Evolutionary conservation across 176 grass and related monocot genomes (phyloP), one percentile per base, ranked within the genome.

Genomic region (Zizania latifolia): DNA sequence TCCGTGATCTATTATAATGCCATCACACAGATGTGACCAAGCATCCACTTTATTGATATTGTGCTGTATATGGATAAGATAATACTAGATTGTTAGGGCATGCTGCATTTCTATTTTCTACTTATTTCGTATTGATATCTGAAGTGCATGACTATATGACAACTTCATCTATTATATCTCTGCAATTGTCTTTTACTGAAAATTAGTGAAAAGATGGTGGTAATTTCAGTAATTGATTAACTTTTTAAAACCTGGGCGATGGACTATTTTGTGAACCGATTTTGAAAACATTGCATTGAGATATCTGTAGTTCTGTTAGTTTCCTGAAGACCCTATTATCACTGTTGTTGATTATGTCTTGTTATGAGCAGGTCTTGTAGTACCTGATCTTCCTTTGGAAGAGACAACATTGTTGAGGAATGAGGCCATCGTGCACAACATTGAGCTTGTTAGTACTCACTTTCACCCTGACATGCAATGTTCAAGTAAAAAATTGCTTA

Each of bases 381-480:
- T 97, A 36, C 93, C 93, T 79, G 93, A 97, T 93, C 87, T 97
- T 71, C 90, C 90, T 72, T 85, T 97, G 74, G 94, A 97, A 81
- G 94, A 97, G 83, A 72, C 90, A 74, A 40, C 80, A 8, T 66
- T 67, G 77, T 67, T 98, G 63, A 92, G 89, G 60, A 86, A 76
- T 4, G 82, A 92, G 82, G 86, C 95, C 8, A 78, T 66, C 82
- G 79, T 65, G 74, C 86, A 98, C 57, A 78, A 62, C 56, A 92
- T 98, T 73, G 95, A 98, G 76, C 82, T 97, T 80, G 94, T 97
- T 75, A 46, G 71, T 73, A 12, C 55, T 23, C 39, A 69, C n/a
- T 46, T 70, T 57, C 65, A 78, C 44, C 44, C 71, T 83, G 55
- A 41, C 36, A 15, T 67, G 39, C 8, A 53, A 43, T 38, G 4